These are phyloP conservation scores for Sugiyamaella sp. DNA, from an alignment of 1,139 yeast species.

Conservation along the genomic window DNA sequence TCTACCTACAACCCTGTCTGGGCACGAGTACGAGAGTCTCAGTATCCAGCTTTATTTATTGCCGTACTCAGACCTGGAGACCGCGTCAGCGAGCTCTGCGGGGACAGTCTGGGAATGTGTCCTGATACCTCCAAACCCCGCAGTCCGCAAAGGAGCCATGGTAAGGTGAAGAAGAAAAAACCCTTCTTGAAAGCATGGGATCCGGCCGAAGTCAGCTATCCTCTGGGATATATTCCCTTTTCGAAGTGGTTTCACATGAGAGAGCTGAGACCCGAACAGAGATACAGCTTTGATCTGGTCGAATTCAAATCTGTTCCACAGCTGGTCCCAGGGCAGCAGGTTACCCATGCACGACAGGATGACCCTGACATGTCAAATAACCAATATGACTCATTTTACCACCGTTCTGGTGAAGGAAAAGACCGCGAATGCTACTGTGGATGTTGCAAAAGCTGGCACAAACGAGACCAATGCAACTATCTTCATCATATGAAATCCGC, in stretches of 20 bases:
- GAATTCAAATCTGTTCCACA: slow-evolving; percentile 26
- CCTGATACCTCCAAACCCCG: slow-evolving; percentile 1
- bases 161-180: slow-evolving; percentile 24
- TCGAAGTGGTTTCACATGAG: slow-evolving; percentile 29
- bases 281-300: slow-evolving; percentile 26
- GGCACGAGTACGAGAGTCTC: slow-evolving; percentile 19
- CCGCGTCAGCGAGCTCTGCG: slow-evolving; percentile 4
- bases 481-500: slow-evolving; percentile 34
- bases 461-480: slow-evolving; percentile 33
- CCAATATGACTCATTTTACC: slow-evolving; percentile 31
- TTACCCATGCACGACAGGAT: slow-evolving; percentile 21
- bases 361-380: slow-evolving; percentile 26
- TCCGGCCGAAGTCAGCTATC: slow-evolving; percentile 30
- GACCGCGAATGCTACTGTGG: slow-evolving; percentile 33
- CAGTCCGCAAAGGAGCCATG: slow-evolving; percentile 11
- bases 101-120: neutral
- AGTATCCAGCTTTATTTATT: slow-evolving; percentile 25
- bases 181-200: slow-evolving; percentile 29
- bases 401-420: slow-evolving; percentile 18
- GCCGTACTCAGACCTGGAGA: slow-evolving; percentile 26
- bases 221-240: slow-evolving; percentile 30
- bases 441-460: slow-evolving; percentile 32
- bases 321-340: neutral
- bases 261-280: slow-evolving; percentile 24
- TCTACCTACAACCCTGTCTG: slow-evolving; percentile 17